Evolutionary conservation across 225 moss, liverwort and hornwort genomes (phyloP).

Genomic region (Rhytidiadelphus loreus): DNA sequence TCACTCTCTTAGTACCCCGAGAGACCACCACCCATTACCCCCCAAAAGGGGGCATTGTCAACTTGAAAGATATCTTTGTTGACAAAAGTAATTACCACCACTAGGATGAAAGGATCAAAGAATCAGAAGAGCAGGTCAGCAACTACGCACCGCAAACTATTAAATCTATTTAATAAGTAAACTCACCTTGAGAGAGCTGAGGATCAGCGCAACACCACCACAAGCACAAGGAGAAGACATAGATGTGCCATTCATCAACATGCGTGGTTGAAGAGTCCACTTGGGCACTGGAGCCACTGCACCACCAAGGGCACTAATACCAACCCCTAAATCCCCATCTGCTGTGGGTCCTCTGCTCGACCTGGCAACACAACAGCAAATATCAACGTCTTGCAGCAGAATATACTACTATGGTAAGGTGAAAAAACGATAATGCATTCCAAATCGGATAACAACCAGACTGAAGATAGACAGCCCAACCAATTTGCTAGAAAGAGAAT

Average conservation of each 20-base stretch:
- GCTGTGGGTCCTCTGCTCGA: constrained; percentile 97
- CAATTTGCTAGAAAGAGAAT: background rate
- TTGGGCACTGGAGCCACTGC: constrained; percentile 96
- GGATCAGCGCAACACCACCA: constrained; percentile 82
- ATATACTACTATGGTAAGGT: background rate
- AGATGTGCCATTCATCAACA: constrained; percentile 99
- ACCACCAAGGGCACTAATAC: constrained; percentile 87
- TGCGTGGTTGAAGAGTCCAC: constrained; percentile 97
- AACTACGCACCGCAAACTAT: background rate
- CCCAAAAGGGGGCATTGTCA: background rate
- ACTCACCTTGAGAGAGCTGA: constrained; percentile 83
- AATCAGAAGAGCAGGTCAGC: background rate
- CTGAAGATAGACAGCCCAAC: background rate
- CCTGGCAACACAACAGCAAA: constrained; percentile 28
- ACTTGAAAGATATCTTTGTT: background rate
- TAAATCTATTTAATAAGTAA: background rate
- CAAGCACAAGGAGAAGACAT: constrained; percentile 99
- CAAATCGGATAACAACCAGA: background rate
- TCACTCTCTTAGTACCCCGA: background rate
- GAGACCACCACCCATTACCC: background rate
- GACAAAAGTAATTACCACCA: background rate
- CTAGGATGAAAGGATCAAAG: background rate
- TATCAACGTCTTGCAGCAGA: background rate
- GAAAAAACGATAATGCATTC: background rate
- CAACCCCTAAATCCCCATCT: constrained; percentile 91